Base-by-base conservation (phyloP, 2,329 filamentous ascomycete species). In the Hypoxylon sp. region DNA sequence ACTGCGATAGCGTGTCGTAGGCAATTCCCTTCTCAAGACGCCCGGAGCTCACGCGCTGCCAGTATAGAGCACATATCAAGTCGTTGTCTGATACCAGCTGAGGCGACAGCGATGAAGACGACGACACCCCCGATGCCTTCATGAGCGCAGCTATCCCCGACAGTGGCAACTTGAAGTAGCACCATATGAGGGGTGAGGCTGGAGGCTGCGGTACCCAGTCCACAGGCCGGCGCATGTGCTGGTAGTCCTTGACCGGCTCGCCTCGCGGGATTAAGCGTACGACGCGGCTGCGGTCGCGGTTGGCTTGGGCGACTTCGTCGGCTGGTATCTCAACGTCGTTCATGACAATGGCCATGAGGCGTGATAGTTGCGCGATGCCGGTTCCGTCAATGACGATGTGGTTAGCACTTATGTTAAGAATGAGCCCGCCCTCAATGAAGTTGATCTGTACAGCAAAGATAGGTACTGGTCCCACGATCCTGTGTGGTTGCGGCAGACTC, bases 41-140 rank as follows among this genome's bases (percentile, higher is more conserved):
- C 26, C 68, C 67, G 1, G 58, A 53, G 40, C 63, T 65, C 10
- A 75, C 48, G 11, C 68, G 58, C 61, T 73, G 62, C 73, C 73
- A 75, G 57, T 67, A 70, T 20, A 75, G 68, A 10, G 73, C 73
- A 40, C 65, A 67, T 3, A 75, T 51, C 13, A 67, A 69, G 48
- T 75, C 73, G 50, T 74, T 48, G 2, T 24, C 23, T 4, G 50
- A 54, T n/a, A 31, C 21, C 13, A 42, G 17, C 13, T 18, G 17
- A 5, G 37, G 26, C 4, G 45, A 41, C 10, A 17, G 5, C 9
- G n/a, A 17, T 15, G 31, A 35, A 17, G n/a, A 17, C 2, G 31
- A 35, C 17, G n/a, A 35, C 9, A 15, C 31, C 5, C 31, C 31
- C 17, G n/a, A 13, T 7, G 31, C 5, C 68, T 4, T 60, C 60